These are phyloP conservation scores for Endotrypanum monterogeii DNA, from an alignment of 208 protist species.

Conservation along the genomic window DNA sequence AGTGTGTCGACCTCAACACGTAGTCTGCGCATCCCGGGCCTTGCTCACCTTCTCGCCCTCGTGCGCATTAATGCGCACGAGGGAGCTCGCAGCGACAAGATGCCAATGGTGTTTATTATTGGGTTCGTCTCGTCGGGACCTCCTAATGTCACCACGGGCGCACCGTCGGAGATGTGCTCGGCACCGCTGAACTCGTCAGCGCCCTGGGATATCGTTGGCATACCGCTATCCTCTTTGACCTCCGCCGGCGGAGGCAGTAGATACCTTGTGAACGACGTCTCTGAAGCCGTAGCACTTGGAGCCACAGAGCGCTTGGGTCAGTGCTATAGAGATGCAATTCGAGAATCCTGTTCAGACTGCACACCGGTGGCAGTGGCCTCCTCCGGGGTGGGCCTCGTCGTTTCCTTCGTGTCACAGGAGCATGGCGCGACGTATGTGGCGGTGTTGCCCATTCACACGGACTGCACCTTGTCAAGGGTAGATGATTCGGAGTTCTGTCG, in stretches of 20 bases:
- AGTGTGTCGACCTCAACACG: not conserved
- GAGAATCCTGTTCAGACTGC: constrained; percentile 1
- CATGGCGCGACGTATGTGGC: not conserved
- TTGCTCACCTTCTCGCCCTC: not conserved
- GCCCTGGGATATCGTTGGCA: not conserved
- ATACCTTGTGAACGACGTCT: no score
- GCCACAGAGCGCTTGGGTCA: constrained; percentile 10
- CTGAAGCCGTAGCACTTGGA: not conserved
- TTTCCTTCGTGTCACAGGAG: not conserved
- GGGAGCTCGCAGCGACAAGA: not conserved
- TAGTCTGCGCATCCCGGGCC: not conserved
- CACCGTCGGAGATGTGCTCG: not conserved
- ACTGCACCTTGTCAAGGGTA: not conserved
- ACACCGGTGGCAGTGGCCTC: constrained; percentile 5
- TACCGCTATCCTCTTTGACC: not conserved
- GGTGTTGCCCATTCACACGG: not conserved
- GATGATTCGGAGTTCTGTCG: not conserved
- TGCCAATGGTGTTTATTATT: not conserved
- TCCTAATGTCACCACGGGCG: not conserved
- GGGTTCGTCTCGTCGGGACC: not conserved
- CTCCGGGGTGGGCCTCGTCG: constrained; percentile 4
- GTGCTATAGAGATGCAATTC: constrained; percentile 1
- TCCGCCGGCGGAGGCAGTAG: not conserved
- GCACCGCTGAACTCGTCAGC: not conserved
- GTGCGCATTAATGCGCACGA: not conserved